Evolutionary conservation across 1,139 yeast species (phyloP), one percentile per base, ranked within the genome.

Genomic region (Pichia sp.): DNA sequence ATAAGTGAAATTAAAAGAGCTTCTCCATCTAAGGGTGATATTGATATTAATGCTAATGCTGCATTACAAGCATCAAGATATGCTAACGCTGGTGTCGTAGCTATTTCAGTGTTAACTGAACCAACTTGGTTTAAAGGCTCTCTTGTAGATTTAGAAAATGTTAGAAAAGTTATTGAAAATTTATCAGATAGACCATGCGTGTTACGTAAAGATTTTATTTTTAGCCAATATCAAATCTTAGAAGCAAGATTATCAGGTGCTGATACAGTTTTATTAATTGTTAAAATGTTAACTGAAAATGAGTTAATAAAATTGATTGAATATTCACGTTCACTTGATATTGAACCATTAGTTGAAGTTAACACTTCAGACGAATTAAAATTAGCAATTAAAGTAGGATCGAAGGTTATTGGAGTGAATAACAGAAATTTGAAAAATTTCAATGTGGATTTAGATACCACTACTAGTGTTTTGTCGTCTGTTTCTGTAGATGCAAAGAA

Each of bases 321-420:
- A n/a, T 92, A 84, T 66, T 78, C 96, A 0, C 66, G 67, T 51
- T 68, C 76, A 0, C 71, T 92, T 51, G 89, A 86, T 1, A 85
- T 92, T 89, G 95, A 89, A 56, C 98, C 98, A 16, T 69, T 92
- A 52, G 97, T 94, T n/a, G 98, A 92, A 64, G 95, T 92, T 25
- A 85, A 87, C 59, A 80, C 86, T 39, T 71, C 70, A n/a, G 70
- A 70, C 1, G 98, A 92, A 61, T 73, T 89, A 65, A 59, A 71
- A 39, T 66, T 74, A 39, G 96, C 97, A 0, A 57, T 87, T 40
- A 64, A 62, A n/a, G 68, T 92, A 46, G 78, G 78, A 1, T 84
- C 96, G 4, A 80, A 81, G 60, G 80, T 90, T 10, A 82, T 92
- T 58, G 98, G 98, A 40, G 97, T 92, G 39, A 92, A 92, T 67